Conservation (phyloP, 768 basidiomycete genomes). For the Hygrophorus pudorinus region DNA sequence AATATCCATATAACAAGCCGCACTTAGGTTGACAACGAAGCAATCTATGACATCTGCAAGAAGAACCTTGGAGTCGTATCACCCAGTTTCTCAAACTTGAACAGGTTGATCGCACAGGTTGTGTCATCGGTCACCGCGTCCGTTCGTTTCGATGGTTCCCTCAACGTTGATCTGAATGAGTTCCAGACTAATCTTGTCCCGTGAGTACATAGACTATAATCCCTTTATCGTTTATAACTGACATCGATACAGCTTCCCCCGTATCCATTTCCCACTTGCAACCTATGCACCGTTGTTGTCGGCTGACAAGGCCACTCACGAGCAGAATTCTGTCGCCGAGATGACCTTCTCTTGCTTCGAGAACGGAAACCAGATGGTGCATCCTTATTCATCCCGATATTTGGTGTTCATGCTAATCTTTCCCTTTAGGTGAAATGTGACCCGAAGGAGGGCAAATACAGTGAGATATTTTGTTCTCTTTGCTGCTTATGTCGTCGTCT, state of each 20-base stretch:
- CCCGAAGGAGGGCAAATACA: slow-evolving; percentile 97
- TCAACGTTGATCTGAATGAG: slow-evolving; percentile 96
- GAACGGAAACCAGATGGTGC: slow-evolving; percentile 88
- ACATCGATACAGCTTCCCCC: slow-evolving; percentile 65
- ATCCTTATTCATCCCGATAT: neutral
- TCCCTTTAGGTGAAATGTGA: slow-evolving; percentile 57
- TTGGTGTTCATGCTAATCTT: neutral
- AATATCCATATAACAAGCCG: slow-evolving; percentile 1
- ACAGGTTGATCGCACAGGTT: slow-evolving; percentile 95
- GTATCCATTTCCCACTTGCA: slow-evolving; percentile 97
- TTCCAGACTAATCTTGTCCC: slow-evolving; percentile 99
- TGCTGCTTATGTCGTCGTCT: slow-evolving; percentile 6
- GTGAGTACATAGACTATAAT: slow-evolving; percentile 35
- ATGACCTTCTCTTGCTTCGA: slow-evolving; percentile 99
- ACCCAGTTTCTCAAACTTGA: slow-evolving; percentile 90
- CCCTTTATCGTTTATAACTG: slow-evolving; percentile 7
- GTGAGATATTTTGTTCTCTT: slow-evolving; percentile 32
- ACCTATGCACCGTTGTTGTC: slow-evolving; percentile 94
- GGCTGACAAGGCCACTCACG: slow-evolving; percentile 91
- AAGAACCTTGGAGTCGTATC: slow-evolving; percentile 76
- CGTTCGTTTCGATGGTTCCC: slow-evolving; percentile 91
- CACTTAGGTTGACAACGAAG: slow-evolving; percentile 89
- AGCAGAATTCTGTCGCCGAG: slow-evolving; percentile 94
- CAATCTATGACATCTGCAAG: slow-evolving; percentile 99
- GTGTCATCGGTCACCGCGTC: slow-evolving; percentile 98